Evolutionary conservation across 2,329 filamentous ascomycete species (phyloP).

Genomic region (Graphiopsis chlorocephala): DNA sequence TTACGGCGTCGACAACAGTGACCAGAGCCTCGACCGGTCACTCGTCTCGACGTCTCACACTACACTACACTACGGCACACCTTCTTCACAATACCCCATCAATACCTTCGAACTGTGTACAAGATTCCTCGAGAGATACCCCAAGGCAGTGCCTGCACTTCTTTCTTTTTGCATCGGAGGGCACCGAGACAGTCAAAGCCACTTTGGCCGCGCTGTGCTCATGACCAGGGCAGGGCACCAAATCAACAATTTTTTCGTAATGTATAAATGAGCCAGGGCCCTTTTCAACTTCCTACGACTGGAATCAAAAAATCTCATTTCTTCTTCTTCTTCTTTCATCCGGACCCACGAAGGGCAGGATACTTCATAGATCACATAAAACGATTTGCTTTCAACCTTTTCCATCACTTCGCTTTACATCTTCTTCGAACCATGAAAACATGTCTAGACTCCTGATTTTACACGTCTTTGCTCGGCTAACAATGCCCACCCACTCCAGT

Average conservation of each 20-base stretch:
- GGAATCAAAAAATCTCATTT: not conserved
- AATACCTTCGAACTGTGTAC: constrained; percentile 4
- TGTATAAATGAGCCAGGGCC: constrained; percentile 4
- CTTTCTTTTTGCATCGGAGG: not conserved
- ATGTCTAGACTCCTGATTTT: not conserved
- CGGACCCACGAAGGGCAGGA: not conserved
- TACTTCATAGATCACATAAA: not conserved
- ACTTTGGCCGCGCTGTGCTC: not conserved
- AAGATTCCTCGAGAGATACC: constrained; percentile 13
- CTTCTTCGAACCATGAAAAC: not conserved
- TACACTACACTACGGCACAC: not conserved
- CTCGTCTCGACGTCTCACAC: not conserved
- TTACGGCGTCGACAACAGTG: not conserved
- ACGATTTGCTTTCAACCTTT: constrained; percentile 2
- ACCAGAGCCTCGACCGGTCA: not conserved
- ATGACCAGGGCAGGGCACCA: not conserved
- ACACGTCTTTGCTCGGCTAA: not conserved
- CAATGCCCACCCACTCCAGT: not conserved
- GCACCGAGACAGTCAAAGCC: not conserved
- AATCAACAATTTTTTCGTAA: not conserved
- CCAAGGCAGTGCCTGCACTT: constrained; percentile 14
- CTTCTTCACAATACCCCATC: not conserved
- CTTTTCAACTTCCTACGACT: not conserved
- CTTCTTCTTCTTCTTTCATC: not conserved
- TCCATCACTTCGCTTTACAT: not conserved